phyloP scores from a whole-genome alignment of 2,329 filamentous ascomycete genomes.

The Fusarium virguliforme region DNA sequence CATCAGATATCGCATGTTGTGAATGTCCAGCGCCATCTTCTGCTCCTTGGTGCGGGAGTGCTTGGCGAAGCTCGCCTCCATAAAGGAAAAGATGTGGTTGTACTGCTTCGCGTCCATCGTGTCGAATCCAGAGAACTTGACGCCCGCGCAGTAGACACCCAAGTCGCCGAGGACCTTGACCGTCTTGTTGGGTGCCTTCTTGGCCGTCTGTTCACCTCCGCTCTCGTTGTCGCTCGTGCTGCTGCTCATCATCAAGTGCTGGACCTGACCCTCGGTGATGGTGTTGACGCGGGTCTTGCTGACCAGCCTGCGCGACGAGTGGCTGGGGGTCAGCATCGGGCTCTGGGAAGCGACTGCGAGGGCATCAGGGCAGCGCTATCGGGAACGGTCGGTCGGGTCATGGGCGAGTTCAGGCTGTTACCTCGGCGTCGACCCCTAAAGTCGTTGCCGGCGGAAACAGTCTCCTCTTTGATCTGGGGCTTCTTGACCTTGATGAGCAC shows the following conservation, averaged over 20 bases:
- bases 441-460: constrained; percentile 52
- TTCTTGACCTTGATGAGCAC: constrained; percentile 97
- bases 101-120: constrained; percentile 84
- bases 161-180: constrained; percentile 86
- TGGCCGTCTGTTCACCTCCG: constrained; percentile 71
- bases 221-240: constrained; percentile 87
- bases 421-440: constrained; percentile 68
- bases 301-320: constrained; percentile 64
- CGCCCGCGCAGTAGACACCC: constrained; percentile 80
- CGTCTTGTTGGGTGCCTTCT: constrained; percentile 86
- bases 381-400: constrained; percentile 71
- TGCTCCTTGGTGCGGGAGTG: constrained; percentile 82
- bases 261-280: constrained; percentile 71
- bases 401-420: constrained; percentile 80
- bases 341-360: constrained; percentile 68
- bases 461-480: constrained; percentile 66
- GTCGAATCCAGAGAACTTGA: constrained; percentile 89
- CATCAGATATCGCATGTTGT: constrained; percentile 94
- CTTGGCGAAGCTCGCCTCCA: constrained; percentile 88
- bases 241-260: constrained; percentile 67
- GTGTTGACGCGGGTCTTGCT: constrained; percentile 71
- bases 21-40: constrained; percentile 85
- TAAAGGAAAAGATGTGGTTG: constrained; percentile 97
- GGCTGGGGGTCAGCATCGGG: constrained; percentile 68
- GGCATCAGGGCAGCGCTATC: constrained; percentile 70